A percentile compares a stretch with the other conserved stretches of the same genome.
phyloP scores from a whole-genome alignment of 2,329 filamentous ascomycete genomes.

The Fusarium continuum region DNA sequence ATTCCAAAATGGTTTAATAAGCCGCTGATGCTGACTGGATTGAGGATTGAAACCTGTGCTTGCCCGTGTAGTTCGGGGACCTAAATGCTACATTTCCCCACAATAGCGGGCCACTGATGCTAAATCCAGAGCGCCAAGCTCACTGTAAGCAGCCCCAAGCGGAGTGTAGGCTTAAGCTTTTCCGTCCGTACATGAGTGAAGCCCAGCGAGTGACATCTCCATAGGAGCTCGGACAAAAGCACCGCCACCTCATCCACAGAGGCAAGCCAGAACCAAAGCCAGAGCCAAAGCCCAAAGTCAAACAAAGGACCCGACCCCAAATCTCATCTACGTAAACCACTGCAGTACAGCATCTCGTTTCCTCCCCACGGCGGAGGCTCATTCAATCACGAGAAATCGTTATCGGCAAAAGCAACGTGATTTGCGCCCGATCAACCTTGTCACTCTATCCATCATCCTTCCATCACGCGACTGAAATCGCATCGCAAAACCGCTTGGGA shows the following conservation, averaged over 20 bases:
- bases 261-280: background rate
- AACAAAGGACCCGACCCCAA: background rate
- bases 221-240: slow-evolving; percentile 18
- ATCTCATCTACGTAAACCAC: background rate
- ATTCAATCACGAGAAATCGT: background rate
- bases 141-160: slow-evolving; percentile 24
- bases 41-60: background rate
- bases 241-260: slow-evolving; percentile 29
- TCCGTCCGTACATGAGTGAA: slow-evolving; percentile 12
- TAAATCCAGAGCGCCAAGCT: slow-evolving; percentile 32
- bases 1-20: background rate
- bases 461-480: slow-evolving; percentile 17
- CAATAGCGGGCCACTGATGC: slow-evolving; percentile 11
- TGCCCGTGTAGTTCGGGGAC: background rate
- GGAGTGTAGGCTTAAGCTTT: slow-evolving; percentile 1
- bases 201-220: slow-evolving; percentile 14
- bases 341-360: background rate
- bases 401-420: background rate
- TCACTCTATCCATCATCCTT: background rate
- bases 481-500: slow-evolving; percentile 10
- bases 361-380: background rate
- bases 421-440: slow-evolving; percentile 1
- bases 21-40: background rate
- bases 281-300: no score
- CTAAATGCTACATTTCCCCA: slow-evolving; percentile 1